Percentiles rank a stretch among this genome's conserved stretches.
Conservation (phyloP, 2,329 filamentous ascomycete genomes). For the Daldinia eschscholtzii region DNA sequence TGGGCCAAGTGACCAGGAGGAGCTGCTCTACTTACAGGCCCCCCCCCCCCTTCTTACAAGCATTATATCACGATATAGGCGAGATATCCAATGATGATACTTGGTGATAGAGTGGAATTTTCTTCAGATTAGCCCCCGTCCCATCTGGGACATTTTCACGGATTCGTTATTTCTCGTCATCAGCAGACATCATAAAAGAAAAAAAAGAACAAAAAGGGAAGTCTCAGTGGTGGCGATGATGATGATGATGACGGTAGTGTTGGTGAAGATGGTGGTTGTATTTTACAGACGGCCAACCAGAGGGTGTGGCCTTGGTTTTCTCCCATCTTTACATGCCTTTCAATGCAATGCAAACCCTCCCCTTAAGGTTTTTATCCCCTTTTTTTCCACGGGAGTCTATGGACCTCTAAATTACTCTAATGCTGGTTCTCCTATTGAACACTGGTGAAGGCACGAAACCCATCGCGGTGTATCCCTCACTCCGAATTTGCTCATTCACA, state of each 20-base stretch:
- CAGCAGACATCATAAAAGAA: slow-evolving; percentile 18
- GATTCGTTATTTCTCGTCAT: slow-evolving; percentile 4
- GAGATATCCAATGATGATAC: background rate
- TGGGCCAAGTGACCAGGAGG: slow-evolving; percentile 32
- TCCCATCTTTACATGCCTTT: slow-evolving; percentile 52
- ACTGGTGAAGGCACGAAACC: slow-evolving; percentile 44
- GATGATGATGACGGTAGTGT: slow-evolving; percentile 40
- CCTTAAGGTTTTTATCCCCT: slow-evolving; percentile 42
- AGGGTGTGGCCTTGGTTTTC: slow-evolving; percentile 42
- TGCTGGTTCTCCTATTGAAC: slow-evolving; percentile 52
- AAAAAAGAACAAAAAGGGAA: slow-evolving; percentile 14
- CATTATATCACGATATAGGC: slow-evolving; percentile 26
- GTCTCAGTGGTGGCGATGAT: background rate
- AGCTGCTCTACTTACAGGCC: background rate
- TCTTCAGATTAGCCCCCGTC: slow-evolving; percentile 12
- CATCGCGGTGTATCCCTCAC: slow-evolving; percentile 43
- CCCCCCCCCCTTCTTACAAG: background rate
- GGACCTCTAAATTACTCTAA: slow-evolving; percentile 54
- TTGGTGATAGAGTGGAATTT: slow-evolving; percentile 39
- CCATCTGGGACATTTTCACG: slow-evolving; percentile 5
- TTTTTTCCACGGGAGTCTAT: slow-evolving; percentile 47
- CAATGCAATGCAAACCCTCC: slow-evolving; percentile 52
- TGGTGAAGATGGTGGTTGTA: slow-evolving; percentile 45
- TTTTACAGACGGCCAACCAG: slow-evolving; percentile 45
- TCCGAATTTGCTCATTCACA: slow-evolving; percentile 49